These are phyloP conservation scores for Epichloe scottii DNA, from an alignment of 2,329 filamentous ascomycete species.

Conservation along the genomic window DNA sequence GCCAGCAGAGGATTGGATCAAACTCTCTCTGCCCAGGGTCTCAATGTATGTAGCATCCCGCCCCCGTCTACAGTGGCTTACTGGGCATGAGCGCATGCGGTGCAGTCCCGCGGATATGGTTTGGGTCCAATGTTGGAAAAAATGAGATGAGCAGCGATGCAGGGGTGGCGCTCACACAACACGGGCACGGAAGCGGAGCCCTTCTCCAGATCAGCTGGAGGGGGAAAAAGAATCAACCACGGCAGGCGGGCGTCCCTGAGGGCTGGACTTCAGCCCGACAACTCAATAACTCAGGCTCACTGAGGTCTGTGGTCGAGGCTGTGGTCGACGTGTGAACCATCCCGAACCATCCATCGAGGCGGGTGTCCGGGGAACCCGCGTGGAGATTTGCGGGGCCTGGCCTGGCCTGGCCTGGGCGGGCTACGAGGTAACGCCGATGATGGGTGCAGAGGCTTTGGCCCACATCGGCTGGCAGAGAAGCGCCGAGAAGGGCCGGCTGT, in stretches of 20 bases:
- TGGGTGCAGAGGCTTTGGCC: slow-evolving; percentile 5
- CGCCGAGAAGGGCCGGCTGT: slow-evolving; percentile 23
- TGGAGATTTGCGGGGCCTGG: slow-evolving; percentile 7
- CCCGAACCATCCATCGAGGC: too few species aligned
- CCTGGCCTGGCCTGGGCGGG: slow-evolving; percentile 15
- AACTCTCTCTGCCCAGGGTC: slow-evolving; percentile 1
- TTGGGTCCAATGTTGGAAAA: not conserved
- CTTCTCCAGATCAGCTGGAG: not conserved
- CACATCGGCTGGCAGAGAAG: slow-evolving; percentile 16
- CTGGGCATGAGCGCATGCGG: not conserved
- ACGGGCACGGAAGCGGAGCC: not conserved
- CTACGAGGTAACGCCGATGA: slow-evolving; percentile 22
- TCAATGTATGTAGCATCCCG: slow-evolving; percentile 4
- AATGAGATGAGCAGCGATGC: not conserved
- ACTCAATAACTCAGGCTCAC: not conserved
- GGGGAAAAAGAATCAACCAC: not conserved
- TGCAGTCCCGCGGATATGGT: not conserved
- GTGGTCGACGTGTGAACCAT: slow-evolving; percentile 1
- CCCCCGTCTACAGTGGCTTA: not conserved
- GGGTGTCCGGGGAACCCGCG: slow-evolving; percentile 19
- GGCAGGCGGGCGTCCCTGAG: not conserved
- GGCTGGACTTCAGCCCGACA: not conserved
- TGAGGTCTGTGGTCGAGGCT: not conserved
- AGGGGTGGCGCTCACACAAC: slow-evolving; percentile 1
- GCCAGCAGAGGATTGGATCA: slow-evolving; percentile 2